Evolutionary conservation across 2,329 filamentous ascomycete genomes (phyloP), one percentile per base, ranked within the genome.

Genomic region (Ascochyta lentis): DNA sequence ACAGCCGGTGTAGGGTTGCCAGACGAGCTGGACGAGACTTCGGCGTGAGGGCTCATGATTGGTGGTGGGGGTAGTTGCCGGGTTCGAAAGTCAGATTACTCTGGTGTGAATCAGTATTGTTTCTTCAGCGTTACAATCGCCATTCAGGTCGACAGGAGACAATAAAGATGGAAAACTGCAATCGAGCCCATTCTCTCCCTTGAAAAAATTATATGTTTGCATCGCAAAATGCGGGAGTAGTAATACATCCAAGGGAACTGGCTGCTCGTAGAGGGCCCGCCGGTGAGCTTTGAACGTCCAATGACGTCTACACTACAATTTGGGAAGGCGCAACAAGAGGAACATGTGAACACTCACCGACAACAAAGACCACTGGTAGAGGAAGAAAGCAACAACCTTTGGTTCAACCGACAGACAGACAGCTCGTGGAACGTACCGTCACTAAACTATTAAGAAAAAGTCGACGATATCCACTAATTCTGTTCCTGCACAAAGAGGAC

Each of bases 1-100:
- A 58, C 59, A 24, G 59, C 50, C 29, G 67, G 66, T n/a, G 66
- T 53, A 35, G 52, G 58, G 23, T 56, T 56, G 15, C 65, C 58
- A 31, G 66, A 52, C 26, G 58, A 49, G 26, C 44, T 55, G 43
- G 61, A 56, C 8, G 67, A 56, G 35, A 68, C 38, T 16, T 74
- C 68, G 37, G 67, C 71, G 66, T 76, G 73, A 50, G 74, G 72
- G 49, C 64, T 68, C 74, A 76, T 76, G 38, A 26, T 62, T 37
- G 47, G 6, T 43, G 38, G 19, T 13, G 19, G 3, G 29, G 38
- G 38, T 31, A 43, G 35, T 31, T 45, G 24, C 31, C 10, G 26
- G 41, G 24, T 22, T 39, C 34, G 12, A 41, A 13, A 31, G 35
- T 24, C 42, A 50, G n/a, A 38, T 29, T 26, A 39, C 31, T 51